These are phyloP conservation scores for Hortiboletus rubellus DNA, from an alignment of 1,284 basidiomycete genomes.

Conservation along the genomic window DNA sequence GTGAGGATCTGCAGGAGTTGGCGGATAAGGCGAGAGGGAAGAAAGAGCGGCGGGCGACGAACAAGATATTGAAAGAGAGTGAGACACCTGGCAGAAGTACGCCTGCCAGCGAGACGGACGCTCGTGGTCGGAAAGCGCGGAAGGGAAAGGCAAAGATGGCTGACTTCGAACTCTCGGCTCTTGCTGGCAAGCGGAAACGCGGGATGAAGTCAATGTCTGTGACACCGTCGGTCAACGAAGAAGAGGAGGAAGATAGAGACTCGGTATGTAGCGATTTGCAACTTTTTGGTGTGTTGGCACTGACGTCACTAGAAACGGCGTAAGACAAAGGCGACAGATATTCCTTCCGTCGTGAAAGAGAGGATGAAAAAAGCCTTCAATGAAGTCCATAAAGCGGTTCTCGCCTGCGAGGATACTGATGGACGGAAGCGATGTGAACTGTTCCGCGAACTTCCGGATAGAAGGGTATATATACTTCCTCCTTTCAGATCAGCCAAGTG, in stretches of 20 bases:
- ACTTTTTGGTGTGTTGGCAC: neutral
- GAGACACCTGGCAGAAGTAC: constrained; percentile 58
- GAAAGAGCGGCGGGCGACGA: constrained; percentile 58
- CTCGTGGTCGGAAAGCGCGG: constrained; percentile 59
- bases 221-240: constrained; percentile 71
- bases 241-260: constrained; percentile 69
- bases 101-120: constrained; percentile 61
- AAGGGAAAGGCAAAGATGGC: constrained; percentile 63
- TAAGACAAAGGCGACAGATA: constrained; percentile 59
- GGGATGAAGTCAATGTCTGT: constrained; percentile 71
- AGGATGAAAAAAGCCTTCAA: constrained; percentile 86
- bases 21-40: constrained; percentile 61
- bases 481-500: neutral
- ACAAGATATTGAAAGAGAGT: constrained; percentile 52
- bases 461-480: constrained; percentile 44
- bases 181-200: constrained; percentile 68
- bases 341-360: constrained; percentile 58
- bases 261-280: constrained; percentile 44
- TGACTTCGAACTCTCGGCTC: constrained; percentile 51
- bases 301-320: constrained; percentile 67
- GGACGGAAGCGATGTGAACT: constrained; percentile 82
- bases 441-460: constrained; percentile 80
- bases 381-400: constrained; percentile 78
- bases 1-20: constrained; percentile 81
- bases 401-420: constrained; percentile 69